Evolutionary conservation across 192 early-diverging fungal genomes (phyloP), one percentile per base, ranked within the genome.

Genomic region (Coemansia sp.): DNA sequence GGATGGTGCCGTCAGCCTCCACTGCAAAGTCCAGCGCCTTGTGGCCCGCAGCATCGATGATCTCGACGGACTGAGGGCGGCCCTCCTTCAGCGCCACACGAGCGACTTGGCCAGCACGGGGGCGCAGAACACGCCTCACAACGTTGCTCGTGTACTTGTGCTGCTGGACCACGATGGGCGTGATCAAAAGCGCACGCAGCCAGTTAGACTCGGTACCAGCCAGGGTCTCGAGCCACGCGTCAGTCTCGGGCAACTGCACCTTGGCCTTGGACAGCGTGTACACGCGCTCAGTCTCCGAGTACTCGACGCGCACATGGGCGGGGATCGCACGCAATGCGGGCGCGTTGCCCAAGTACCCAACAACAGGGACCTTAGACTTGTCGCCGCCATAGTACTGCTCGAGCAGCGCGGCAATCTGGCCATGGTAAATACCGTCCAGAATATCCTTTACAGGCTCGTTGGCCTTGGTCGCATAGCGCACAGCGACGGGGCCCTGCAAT

Each of bases 401-500:
- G 76, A 93, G 87, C 66, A 96, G 83, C 40, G 86, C 85, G 2
- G 82, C 87, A 62, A 96, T 91, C 62, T 96, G 93, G 53, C 87
- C 89, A 26, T 88, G 69, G 78, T 95, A 93, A 43, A 96, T 93
- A 44, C 89, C 85, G 64, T 91, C 93, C 38, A 98, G 82, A 72
- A 96, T 94, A 19, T 92, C 93, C 64, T 88, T 91, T 42, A 95
- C 93, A 11, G 95, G 95, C 72, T 95, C 90, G 74, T 95, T 86
- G 14, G 86, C 88, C 32, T 80, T 84, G 59, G 85, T 91, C 33
- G 90, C 86, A 70, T 92, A 92, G 32, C 82, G 85, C 28, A 83
- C 95, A 37, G 96, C 93, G 8, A 91, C 87, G 26, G 93, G 93
- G 55, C 96, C 94, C 59, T 98, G 96, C 58, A 96, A 85, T 75